Conservation (phyloP, 2,329 filamentous ascomycete species). For the Amylocarpus encephaloides region DNA sequence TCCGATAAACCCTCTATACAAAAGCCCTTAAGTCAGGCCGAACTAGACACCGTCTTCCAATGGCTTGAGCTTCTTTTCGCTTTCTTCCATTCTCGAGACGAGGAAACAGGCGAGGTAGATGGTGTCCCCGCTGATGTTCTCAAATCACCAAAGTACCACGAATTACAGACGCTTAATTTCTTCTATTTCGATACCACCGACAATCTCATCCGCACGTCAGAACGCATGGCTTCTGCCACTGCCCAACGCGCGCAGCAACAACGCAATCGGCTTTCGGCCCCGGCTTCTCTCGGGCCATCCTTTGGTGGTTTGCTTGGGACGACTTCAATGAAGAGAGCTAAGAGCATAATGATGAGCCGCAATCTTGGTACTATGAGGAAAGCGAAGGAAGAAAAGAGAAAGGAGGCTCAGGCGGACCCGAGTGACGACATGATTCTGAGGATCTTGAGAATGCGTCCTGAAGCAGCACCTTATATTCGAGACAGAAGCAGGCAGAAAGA, state of each 20-base stretch:
- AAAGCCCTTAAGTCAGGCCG: conserved; percentile 73
- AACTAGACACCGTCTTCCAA: conserved; percentile 89
- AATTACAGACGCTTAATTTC: conserved; percentile 92
- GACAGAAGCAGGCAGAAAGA: conserved; percentile 93
- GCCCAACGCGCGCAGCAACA: conserved; percentile 69
- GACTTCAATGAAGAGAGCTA: conserved; percentile 58
- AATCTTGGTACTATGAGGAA: conserved; percentile 95
- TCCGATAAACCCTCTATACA: conserved; percentile 92
- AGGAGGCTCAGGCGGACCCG: conserved; percentile 91
- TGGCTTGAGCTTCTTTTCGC: conserved; percentile 88
- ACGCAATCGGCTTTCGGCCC: conserved; percentile 65
- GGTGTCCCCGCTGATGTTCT: conserved; percentile 87
- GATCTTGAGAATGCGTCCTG: conserved; percentile 89
- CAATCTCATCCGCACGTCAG: conserved; percentile 87
- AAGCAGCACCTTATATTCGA: conserved; percentile 79
- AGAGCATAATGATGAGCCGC: conserved; percentile 87
- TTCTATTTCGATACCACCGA: conserved; percentile 96
- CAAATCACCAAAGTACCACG: conserved; percentile 97
- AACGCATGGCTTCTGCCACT: conserved; percentile 87
- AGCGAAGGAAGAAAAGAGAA: conserved; percentile 91
- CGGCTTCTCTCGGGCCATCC: conserved; percentile 47
- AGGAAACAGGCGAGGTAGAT: conserved; percentile 72
- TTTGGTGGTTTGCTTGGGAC: conserved; percentile 59
- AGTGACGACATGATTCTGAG: conserved; percentile 97
- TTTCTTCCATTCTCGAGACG: conserved; percentile 92